phyloP scores from a whole-genome alignment of 177 flowering plant genomes.

The Vitis hybrid region DNA sequence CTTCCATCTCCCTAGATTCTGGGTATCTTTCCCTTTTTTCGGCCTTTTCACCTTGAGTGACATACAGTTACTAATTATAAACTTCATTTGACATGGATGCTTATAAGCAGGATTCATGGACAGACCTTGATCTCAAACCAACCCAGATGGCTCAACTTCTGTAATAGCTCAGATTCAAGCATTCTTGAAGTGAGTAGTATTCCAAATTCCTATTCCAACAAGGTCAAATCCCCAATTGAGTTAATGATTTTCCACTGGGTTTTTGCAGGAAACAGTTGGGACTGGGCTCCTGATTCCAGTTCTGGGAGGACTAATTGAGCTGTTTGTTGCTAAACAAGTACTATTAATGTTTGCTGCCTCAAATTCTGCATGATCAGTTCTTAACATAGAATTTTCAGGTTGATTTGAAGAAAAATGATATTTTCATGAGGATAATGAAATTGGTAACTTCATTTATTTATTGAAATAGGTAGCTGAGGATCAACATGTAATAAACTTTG shows the following conservation, averaged over 20 bases:
- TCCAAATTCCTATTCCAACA: no score
- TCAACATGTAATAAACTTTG: conserved; percentile 51
- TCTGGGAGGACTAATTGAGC: conserved; percentile 63
- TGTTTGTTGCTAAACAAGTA: conserved; percentile 71
- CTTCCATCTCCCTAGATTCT: conserved; percentile 59
- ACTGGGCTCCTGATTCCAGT: conserved; percentile 73
- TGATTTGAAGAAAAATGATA: background rate
- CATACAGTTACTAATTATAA: no score
- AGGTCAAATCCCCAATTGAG: no score
- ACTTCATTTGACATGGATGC: no score
- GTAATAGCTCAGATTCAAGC: conserved; percentile 32
- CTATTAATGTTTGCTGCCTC: no score
- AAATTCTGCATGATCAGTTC: background rate
- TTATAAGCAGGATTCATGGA: conserved; percentile 46
- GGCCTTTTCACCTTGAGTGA: no score
- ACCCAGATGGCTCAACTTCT: conserved; percentile 62
- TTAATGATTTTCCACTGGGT: background rate
- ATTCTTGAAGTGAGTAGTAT: conserved; percentile 30
- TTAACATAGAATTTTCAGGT: background rate
- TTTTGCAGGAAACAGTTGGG: conserved; percentile 54
- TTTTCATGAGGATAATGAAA: conserved; percentile 5
- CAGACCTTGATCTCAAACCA: conserved; percentile 66
- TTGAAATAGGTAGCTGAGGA: conserved; percentile 62
- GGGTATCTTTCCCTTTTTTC: conserved; percentile 40
- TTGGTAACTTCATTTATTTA: background rate